These are phyloP conservation scores for Coemansia sp. DNA, from an alignment of 192 early-diverging fungal genomes.

Conservation along the genomic window DNA sequence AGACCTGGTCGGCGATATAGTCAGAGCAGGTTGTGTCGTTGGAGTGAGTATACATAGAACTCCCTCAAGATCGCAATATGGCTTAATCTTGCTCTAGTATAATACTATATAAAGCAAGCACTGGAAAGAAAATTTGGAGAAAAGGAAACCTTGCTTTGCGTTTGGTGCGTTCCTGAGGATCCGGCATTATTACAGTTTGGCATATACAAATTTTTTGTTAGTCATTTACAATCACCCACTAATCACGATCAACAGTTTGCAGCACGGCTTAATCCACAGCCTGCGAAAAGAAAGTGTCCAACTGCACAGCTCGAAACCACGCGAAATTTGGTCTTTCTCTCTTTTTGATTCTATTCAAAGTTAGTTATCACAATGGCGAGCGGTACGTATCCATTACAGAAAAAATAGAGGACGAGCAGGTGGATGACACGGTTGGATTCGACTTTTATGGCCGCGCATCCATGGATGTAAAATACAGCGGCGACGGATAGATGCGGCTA, in stretches of 20 bases:
- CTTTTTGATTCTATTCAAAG: constrained; percentile 2
- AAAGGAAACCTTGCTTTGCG: background rate
- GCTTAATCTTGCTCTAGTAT: background rate
- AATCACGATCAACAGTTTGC: background rate
- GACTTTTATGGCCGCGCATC: too few species aligned
- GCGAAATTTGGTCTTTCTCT: background rate
- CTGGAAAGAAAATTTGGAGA: background rate
- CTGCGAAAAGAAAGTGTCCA: background rate
- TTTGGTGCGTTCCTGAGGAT: background rate
- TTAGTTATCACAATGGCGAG: constrained; percentile 31
- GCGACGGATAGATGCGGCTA: too few species aligned
- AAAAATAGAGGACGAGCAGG: background rate
- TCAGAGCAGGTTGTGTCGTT: constrained; percentile 53
- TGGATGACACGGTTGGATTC: background rate
- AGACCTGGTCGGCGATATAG: constrained; percentile 55
- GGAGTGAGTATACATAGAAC: constrained; percentile 36
- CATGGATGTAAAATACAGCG: too few species aligned
- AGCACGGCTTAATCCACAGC: background rate
- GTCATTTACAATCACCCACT: background rate
- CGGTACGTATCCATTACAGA: constrained; percentile 43
- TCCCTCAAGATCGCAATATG: background rate
- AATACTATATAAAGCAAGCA: background rate
- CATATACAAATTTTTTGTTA: background rate
- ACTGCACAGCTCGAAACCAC: background rate
- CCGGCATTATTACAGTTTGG: background rate